Conservation (phyloP, 2,329 filamentous ascomycete species). For the Nannizzia gypsea region DNA sequence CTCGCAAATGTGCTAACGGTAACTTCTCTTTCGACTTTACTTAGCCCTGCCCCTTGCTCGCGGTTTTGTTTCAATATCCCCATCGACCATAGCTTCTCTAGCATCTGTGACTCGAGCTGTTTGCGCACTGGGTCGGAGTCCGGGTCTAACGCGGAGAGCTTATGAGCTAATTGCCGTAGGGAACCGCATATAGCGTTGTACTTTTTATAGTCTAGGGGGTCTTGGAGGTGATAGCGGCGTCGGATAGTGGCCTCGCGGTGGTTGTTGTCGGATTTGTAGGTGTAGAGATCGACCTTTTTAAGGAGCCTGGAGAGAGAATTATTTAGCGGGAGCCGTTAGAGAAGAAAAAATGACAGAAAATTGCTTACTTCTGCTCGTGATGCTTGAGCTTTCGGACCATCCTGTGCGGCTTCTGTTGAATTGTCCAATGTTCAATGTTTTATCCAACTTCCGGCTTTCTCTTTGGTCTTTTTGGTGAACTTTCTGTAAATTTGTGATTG, state of each 20-base stretch:
- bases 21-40: conserved; percentile 67
- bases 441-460: neutral
- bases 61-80: conserved; percentile 65
- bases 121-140: conserved; percentile 63
- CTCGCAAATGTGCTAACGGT: conserved; percentile 84
- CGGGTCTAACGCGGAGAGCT: conserved; percentile 67
- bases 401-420: neutral
- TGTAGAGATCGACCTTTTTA: conserved; percentile 84
- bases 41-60: conserved; percentile 60
- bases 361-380: conserved; percentile 69
- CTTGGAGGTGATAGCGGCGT: conserved; percentile 81
- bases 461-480: neutral
- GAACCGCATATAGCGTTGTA: conserved; percentile 60
- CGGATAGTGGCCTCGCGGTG: conserved; percentile 74
- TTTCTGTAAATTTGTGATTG: neutral
- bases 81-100: conserved; percentile 90
- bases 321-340: conserved; percentile 6
- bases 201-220: conserved; percentile 70
- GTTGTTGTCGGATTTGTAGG: conserved; percentile 75
- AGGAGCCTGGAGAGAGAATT: conserved; percentile 48
- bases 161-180: conserved; percentile 81
- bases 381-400: conserved; percentile 97
- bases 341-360: neutral
- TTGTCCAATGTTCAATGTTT: neutral
- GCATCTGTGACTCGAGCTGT: conserved; percentile 74